Evolutionary conservation across 495 filamentous ascomycete species (phyloP), one percentile per base, ranked within the genome.

Genomic region (Podospora fimiseda): DNA sequence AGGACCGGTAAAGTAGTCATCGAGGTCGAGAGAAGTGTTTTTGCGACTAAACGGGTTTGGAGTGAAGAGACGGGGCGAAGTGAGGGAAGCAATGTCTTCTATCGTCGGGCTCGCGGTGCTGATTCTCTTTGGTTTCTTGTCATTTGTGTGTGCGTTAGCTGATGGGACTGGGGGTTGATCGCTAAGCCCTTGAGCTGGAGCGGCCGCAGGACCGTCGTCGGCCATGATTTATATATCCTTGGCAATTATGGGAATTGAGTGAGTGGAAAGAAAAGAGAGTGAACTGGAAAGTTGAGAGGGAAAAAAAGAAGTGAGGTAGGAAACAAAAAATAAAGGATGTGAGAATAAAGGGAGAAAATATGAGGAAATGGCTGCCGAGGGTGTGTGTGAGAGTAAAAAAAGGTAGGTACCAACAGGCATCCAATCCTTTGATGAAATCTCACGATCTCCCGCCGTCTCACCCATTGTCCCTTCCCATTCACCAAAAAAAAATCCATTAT

Each of bases 1-100:
- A 40, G 89, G 89, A 3, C 82, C 80, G 19, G 71, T 72, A 51
- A 82, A 80, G 55, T 81, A 81, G 54, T 73, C 73, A 51, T 80
- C 78, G 8, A 80, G 45, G 50, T 75, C 73, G 11, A 75, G 52
- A 16, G 60, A 64, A 0, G 67, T 74, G 57, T 70, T 68, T 59
- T 71, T 73, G n/a, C 69, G 58, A 39, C 68, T 71, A 62, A 74
- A 73, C 2, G 74, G 72, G 20, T 74, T 76, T 11, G 70, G 69
- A 3, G 73, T 69, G 38, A 58, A 46, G 20, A 64, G 58, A 7
- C 57, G 58, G 9, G 72, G 68, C 0, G 67, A 69, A 24, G 59
- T 58, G 11, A 67, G 61, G 22, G 67, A 67, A n/a, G 56, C 56
- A 23, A 60, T 55, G 16, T 66, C 58, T 27, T 56, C 50, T 2